Evolutionary conservation across 441 rosid species (phyloP), one percentile per base, ranked within the genome.

Genomic region (Breynia disticha): DNA sequence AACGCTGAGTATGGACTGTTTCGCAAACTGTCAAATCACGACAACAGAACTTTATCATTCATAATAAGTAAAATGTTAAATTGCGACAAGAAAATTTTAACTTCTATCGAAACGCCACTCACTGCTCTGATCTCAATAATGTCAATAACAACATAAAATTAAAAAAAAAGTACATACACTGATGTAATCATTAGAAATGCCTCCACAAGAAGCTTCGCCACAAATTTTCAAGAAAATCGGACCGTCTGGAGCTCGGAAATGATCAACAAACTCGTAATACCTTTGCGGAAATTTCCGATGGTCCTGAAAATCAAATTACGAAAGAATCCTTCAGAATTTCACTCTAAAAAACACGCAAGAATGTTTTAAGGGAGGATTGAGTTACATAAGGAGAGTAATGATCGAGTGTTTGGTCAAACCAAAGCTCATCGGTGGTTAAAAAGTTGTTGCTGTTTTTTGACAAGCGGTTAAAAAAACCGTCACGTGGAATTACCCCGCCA

Each of bases 321-420:
- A 16, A 20, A 14, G n/a, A 21, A 16, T 15, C 28, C 45, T n/a
- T n/a, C n/a, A n/a, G n/a, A 41, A 21, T 6, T 13, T n/a, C 0
- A 13, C 32, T 11, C 41, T 20, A n/a, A 12, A 47, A 14, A 15
- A 1, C 50, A n/a, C n/a, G n/a, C n/a, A n/a, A n/a, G 35, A 16
- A 14, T 24, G 11, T 46, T 28, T n/a, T n/a, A 41, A 15, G 59
- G 49, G 42, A 62, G 35, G 12, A 44, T n/a, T 2, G 32, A 17
- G 37, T 49, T 81, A 85, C 95, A 19, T 60, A 67, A 17, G 94
- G 89, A 52, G 91, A 79, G 72, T 55, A 90, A 70, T 85, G 93
- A 62, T 90, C 90, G 60, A 87, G 83, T 71, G 77, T 87, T 67
- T 90, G 97, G 67, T 76, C 68, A 71, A 87, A 76, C 96, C 93